Conservation (phyloP, 176 grass and related monocot species). For the Hyparrhenia diplandra region DNA sequence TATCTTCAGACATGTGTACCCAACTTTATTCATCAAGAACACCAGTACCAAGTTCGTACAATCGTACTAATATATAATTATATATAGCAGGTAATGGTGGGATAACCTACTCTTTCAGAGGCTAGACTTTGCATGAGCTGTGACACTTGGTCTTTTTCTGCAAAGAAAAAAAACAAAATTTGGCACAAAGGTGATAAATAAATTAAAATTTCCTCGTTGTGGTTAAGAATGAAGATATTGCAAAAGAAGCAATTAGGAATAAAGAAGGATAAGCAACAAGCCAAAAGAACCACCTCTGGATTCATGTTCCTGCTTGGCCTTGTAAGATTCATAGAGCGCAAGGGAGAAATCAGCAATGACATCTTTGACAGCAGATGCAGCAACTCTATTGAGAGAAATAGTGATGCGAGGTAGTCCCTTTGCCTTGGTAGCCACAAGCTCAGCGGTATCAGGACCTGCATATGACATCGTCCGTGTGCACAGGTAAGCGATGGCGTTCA, state of each 20-base stretch:
- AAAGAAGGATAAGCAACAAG: neutral
- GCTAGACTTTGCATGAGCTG: constrained; percentile 55
- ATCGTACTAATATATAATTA: neutral
- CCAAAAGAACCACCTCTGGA: constrained; percentile 54
- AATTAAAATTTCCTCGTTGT: neutral
- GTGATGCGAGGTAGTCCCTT: constrained; percentile 87
- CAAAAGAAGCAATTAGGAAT: neutral
- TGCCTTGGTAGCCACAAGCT: constrained; percentile 69
- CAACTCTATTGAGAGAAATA: constrained; percentile 49
- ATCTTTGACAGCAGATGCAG: constrained; percentile 41
- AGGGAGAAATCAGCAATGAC: constrained; percentile 51
- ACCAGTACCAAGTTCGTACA: neutral
- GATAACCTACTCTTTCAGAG: constrained; percentile 65
- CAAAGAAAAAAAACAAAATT: constrained; percentile 13
- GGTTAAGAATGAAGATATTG: neutral
- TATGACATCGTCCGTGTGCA: neutral
- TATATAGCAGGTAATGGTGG: neutral
- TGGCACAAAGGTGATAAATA: neutral
- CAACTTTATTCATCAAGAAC: neutral
- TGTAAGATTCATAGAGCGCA: constrained; percentile 56
- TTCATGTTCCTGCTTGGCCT: constrained; percentile 30
- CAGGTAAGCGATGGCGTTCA: neutral
- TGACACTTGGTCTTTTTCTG: constrained; percentile 60
- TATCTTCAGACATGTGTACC: neutral
- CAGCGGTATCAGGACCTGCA: constrained; percentile 33